Evolutionary conservation across 164 flowering plant species (phyloP), one percentile per base, ranked within the genome.

Genomic region (Chimonanthus salicifolius): DNA sequence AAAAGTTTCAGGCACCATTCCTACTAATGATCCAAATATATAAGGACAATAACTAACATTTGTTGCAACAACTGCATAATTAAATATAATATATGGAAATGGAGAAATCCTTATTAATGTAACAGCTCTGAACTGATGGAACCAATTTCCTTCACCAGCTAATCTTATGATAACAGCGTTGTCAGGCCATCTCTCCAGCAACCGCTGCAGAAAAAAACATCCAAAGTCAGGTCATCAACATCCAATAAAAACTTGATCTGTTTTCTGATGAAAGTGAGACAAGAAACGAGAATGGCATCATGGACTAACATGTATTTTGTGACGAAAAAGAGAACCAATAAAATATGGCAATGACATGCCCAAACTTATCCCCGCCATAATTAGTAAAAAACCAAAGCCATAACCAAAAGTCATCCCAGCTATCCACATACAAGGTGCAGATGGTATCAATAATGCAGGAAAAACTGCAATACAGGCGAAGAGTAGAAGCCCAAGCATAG

Each of bases 361-460:
- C 51, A 49, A 49, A 49, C 51, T 49, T 49, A 6, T 49, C 9
- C 6, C 51, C 9, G 51, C 9, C 51, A 49, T 9, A 6, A 49
- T 49, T 1, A 49, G 71, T 18, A 93, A 80, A 80, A 91, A 95
- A 33, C 98, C 99, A 76, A 63, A 83, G 21, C 92, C 98, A 78
- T 95, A 95, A 47, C 99, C 99, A 82, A 95, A 93, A 78, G 90
- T 87, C 84, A 95, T 93, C 70, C 98, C 99, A 70, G 94, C 96
- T 16, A 92, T 86, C 99, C 99, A 95, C 94, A 91, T 91, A 62
- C 94, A 90, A 58, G 99, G 99, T 8, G 94, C 64, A 72, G 99
- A 95, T 51, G 99, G 99, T 58, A 95, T 43, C 72, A 92, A 81
- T 11, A 95, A 4, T 48, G 88, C 74, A 66, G 99, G 99, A 69